phyloP scores from a whole-genome alignment of 1,284 basidiomycete genomes.

The Apiotrichum domesticum region DNA sequence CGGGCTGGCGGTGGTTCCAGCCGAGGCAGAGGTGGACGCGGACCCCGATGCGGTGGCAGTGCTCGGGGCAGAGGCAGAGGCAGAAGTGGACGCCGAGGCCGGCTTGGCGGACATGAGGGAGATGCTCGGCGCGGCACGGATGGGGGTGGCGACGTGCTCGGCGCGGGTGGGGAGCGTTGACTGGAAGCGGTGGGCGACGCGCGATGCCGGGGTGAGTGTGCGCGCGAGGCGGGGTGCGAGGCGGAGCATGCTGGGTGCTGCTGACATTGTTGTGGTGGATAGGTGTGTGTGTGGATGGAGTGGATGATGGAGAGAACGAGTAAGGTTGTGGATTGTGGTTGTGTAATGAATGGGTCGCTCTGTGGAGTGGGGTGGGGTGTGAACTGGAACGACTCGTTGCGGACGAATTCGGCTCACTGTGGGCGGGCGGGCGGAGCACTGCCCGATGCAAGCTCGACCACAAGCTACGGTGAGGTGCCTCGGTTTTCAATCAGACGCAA shows the following conservation, averaged over 20 bases:
- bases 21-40: neutral
- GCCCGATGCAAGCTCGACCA: no score
- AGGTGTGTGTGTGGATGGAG: neutral
- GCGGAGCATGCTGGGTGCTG: conserved; percentile 1
- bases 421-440: neutral
- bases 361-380: neutral
- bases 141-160: conserved; percentile 7
- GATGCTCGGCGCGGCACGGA: conserved; percentile 11
- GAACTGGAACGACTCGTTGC: neutral
- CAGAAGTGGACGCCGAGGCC: neutral
- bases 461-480: no score
- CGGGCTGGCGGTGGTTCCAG: neutral
- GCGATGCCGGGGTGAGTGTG: conserved; percentile 1
- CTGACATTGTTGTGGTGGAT: neutral
- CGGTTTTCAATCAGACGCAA: no score
- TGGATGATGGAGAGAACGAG: no score
- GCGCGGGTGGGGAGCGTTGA: conserved; percentile 9
- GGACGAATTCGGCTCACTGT: neutral
- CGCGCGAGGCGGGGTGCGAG: neutral
- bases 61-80: neutral
- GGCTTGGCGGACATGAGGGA: neutral
- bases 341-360: neutral
- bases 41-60: no score
- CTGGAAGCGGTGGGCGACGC: neutral
- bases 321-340: no score